Conservation (phyloP, 2,329 filamentous ascomycete species). For the Mariannaea sp. region DNA sequence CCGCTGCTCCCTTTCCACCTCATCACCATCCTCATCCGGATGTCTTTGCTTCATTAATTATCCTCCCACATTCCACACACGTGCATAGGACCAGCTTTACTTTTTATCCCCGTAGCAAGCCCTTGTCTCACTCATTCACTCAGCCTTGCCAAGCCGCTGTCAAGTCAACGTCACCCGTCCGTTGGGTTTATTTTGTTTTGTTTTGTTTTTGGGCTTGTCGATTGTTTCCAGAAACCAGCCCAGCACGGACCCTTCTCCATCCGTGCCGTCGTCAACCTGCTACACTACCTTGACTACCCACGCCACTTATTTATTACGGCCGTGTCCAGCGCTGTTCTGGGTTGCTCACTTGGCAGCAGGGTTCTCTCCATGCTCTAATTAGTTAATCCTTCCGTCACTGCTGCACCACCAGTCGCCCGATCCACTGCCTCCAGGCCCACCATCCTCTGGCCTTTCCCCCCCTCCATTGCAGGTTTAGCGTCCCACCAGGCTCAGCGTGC, state of each 20-base stretch:
- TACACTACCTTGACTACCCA: background rate
- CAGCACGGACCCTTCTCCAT: constrained; percentile 18
- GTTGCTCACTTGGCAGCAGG: constrained; percentile 2
- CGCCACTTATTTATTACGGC: background rate
- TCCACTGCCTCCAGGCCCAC: constrained; percentile 14
- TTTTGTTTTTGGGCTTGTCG: background rate
- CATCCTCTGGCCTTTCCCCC: constrained; percentile 13
- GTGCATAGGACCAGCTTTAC: no score
- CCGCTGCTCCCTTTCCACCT: no score
- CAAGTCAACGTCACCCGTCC: background rate
- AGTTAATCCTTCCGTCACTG: constrained; percentile 10
- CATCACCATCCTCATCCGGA: background rate
- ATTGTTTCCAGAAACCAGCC: constrained; percentile 12
- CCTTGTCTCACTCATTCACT: no score
- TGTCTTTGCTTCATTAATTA: no score
- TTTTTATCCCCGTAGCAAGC: background rate
- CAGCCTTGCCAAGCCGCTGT: constrained; percentile 14
- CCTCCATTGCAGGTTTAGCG: constrained; percentile 16
- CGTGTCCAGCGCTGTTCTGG: constrained; percentile 2
- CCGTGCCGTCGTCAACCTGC: constrained; percentile 5
- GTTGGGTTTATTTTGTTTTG: background rate
- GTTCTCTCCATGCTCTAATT: constrained; percentile 10
- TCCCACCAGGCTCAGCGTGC: background rate
- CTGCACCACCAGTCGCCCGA: constrained; percentile 6
- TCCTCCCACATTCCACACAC: background rate